Percentiles rank a stretch among this genome's conserved stretches.
Evolutionary conservation across 2,329 filamentous ascomycete species (phyloP).

Genomic region (Neonectria neomacrospora): DNA sequence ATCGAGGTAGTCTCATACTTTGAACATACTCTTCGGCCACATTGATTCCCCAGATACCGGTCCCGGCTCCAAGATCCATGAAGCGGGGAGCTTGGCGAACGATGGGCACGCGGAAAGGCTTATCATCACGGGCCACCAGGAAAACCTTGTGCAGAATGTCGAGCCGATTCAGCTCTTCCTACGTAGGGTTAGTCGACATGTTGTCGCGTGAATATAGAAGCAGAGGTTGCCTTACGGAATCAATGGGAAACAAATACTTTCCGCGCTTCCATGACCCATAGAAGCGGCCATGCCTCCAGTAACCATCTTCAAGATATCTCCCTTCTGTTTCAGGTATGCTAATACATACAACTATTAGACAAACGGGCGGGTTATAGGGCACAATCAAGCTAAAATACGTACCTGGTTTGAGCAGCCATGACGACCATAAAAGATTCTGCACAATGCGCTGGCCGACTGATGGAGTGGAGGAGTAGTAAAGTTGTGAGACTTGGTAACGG

Average conservation of each 20-base stretch:
- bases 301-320: constrained; percentile 43
- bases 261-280: constrained; percentile 76
- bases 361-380: constrained; percentile 7
- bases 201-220: not conserved
- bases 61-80: constrained; percentile 82
- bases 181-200: constrained; percentile 33
- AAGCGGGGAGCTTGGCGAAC: constrained; percentile 51
- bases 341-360: constrained; percentile 26
- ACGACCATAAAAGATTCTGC: constrained; percentile 36
- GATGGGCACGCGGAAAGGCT: constrained; percentile 40
- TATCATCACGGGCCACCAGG: constrained; percentile 67
- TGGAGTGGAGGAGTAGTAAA: not conserved
- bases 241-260: constrained; percentile 81
- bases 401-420: constrained; percentile 49
- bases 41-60: constrained; percentile 91
- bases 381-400: constrained; percentile 16
- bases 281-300: constrained; percentile 72
- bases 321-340: constrained; percentile 36
- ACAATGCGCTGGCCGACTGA: not conserved
- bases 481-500: not conserved
- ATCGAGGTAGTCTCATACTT: not conserved
- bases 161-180: constrained; percentile 80
- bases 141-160: constrained; percentile 87
- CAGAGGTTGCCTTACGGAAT: constrained; percentile 65
- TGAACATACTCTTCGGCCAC: constrained; percentile 75